Base-by-base conservation (phyloP, 148 eudicot species). In the Drosera capensis region DNA sequence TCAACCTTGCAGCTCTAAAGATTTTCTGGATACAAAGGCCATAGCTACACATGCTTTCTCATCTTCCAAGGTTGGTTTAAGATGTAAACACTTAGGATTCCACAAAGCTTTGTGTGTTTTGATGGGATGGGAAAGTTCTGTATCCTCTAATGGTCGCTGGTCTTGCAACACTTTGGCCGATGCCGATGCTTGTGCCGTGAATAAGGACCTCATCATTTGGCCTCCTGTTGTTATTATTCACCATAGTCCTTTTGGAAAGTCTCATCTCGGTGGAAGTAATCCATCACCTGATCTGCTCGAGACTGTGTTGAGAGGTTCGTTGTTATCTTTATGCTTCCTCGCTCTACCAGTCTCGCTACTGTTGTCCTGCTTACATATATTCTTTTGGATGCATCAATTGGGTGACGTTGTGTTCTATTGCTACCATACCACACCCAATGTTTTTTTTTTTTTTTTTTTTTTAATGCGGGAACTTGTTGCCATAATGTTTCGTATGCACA, bases 101-200 rank as follows among this genome's bases (percentile, higher is more conserved):
- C 86, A 79, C 40, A 70, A 47, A 66, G 86, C 86, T 79, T n/a
- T n/a, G 52, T 79, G 86, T 59, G 64, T 61, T 26, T 35, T 79
- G 14, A 75, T 75, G 81, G 86, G 86, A 18, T 79, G 86, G 86
- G 67, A 66, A 48, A 62, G 44, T 46, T 43, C 59, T 25, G 55
- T 28, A 25, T 15, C 47, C 11, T 43, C 62, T 13, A 51, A 65
- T 43, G 46, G 49, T 45, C 50, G 43, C 17, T 75, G 82, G 86
- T 45, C 55, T 51, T 55, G 62, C 39, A 56, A 61, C 52, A 43
- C 51, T 37, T 41, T 69, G 47, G 50, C 79, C 67, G 63, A 49
- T 66, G 48, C 52, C 18, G 73, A 71, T 58, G 51, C 60, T 45
- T 45, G 34, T 23, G 48, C 60, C 49, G 14, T 66, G 41, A 71